These are phyloP conservation scores for Cordyceps pruinosa DNA, from an alignment of 2,329 filamentous ascomycete genomes.

Conservation along the genomic window DNA sequence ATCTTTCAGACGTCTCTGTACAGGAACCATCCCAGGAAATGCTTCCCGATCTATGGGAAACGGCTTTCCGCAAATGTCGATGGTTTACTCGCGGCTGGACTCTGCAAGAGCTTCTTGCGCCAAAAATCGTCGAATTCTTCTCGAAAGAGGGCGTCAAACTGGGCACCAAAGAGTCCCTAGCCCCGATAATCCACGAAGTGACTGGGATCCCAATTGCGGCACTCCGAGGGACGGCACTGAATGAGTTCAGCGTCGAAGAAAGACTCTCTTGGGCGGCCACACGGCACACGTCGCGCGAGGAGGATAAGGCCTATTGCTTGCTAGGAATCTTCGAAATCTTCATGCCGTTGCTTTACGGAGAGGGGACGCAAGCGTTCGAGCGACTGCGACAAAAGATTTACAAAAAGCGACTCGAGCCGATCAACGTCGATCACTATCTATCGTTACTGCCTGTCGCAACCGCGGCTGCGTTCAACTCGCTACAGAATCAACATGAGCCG, in stretches of 20 bases:
- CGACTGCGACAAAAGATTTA: constrained; percentile 13
- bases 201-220: neutral
- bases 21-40: neutral
- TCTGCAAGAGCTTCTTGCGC: constrained; percentile 58
- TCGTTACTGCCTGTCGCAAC: too few relatives aligned
- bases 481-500: too few relatives aligned
- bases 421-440: too few relatives aligned
- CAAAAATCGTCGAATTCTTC: constrained; percentile 12
- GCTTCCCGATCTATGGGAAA: neutral
- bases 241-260: constrained; percentile 12
- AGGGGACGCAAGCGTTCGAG: constrained; percentile 16
- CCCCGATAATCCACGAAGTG: neutral
- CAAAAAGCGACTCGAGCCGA: too few relatives aligned
- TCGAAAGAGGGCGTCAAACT: neutral
- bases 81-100: constrained; percentile 46
- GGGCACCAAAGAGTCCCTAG: neutral
- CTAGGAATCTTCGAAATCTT: constrained; percentile 22
- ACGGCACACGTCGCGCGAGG: constrained; percentile 11
- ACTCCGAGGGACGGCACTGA: constrained; percentile 1
- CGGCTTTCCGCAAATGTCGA: constrained; percentile 11
- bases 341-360: constrained; percentile 24
- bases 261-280: constrained; percentile 24
- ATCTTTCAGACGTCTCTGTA: constrained; percentile 18
- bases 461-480: too few relatives aligned
- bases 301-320: constrained; percentile 22